Conservation (phyloP, 2,329 filamentous ascomycete species). For the Fusarium coicis region DNA sequence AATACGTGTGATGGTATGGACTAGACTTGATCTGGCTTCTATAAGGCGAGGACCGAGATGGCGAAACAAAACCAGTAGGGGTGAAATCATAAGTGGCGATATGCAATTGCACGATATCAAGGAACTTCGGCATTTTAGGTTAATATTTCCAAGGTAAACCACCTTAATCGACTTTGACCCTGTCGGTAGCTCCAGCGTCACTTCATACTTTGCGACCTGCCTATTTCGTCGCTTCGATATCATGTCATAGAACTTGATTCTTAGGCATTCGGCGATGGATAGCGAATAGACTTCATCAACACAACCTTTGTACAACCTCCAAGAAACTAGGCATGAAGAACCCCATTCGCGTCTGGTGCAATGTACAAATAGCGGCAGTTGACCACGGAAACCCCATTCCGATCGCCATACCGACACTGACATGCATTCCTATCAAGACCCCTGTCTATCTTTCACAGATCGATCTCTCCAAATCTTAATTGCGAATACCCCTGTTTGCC, state of each 20-base stretch:
- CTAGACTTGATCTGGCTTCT: neutral
- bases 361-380: neutral
- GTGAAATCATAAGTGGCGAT: neutral
- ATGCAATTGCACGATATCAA: neutral
- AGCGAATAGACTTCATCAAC: neutral
- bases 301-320: rapidly evolving
- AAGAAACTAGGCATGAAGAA: rapidly evolving
- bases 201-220: neutral
- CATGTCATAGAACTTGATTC: too few species aligned
- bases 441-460: neutral
- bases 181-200: neutral
- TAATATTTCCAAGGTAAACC: rapidly evolving
- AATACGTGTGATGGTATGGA: neutral
- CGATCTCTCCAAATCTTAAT: neutral
- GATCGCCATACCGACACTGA: neutral
- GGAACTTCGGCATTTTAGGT: neutral
- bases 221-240: rapidly evolving
- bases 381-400: neutral
- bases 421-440: neutral
- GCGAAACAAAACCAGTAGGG: neutral
- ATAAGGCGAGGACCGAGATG: neutral
- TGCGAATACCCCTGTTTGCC: neutral
- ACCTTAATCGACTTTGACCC: too few species aligned
- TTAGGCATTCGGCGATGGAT: rapidly evolving
- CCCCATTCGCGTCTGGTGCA: rapidly evolving